Percentiles rank a stretch among this genome's conserved stretches.
These are phyloP conservation scores for Eutrema salsugineum DNA, from an alignment of 441 rosid genomes.

Conservation along the genomic window DNA sequence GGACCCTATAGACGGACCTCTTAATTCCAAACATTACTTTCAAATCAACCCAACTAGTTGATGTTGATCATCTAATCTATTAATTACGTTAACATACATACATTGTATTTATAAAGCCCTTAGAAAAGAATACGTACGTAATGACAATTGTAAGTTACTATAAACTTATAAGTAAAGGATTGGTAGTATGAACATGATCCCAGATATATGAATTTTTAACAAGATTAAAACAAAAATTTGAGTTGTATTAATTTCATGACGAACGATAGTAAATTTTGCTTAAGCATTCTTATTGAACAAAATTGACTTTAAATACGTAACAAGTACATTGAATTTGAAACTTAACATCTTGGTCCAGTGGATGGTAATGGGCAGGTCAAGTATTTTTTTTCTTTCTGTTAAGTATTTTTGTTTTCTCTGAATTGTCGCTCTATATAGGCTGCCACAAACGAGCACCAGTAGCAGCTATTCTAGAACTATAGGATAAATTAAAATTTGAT, in stretches of 20 bases:
- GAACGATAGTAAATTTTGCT: background rate
- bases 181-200: background rate
- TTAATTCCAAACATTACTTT: slow-evolving; percentile 3
- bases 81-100: background rate
- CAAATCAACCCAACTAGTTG: slow-evolving; percentile 14
- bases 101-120: background rate
- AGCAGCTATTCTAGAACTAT: background rate
- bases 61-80: slow-evolving; percentile 3
- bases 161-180: background rate
- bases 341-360: no score
- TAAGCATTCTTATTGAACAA: no score
- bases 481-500: no score
- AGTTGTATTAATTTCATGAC: background rate
- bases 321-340: no score
- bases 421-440: no score
- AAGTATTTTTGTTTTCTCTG: no score
- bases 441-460: no score
- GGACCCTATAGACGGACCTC: slow-evolving; percentile 12
- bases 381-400: no score
- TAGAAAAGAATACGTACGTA: background rate
- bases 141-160: background rate
- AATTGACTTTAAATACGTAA: no score
- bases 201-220: background rate
- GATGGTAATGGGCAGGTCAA: no score
- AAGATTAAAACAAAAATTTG: no score